phyloP scores from a whole-genome alignment of 2,329 filamentous ascomycete species.

The Sporothrix inflata region DNA sequence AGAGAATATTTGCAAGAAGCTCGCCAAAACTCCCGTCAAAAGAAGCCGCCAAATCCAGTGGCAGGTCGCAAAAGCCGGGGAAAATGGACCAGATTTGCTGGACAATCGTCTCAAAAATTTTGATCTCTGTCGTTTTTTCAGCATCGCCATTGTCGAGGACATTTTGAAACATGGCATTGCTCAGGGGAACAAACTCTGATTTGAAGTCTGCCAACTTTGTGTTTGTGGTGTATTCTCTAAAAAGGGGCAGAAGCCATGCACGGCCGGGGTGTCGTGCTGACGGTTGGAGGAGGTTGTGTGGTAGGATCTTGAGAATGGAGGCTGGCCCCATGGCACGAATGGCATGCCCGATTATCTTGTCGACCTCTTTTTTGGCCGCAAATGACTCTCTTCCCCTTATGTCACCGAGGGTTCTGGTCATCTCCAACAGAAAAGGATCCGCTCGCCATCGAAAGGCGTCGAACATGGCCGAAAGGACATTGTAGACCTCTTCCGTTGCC shows the following conservation, averaged over 20 bases:
- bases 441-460: slow-evolving; percentile 84
- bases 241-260: slow-evolving; percentile 91
- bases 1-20: slow-evolving; percentile 86
- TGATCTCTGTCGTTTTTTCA: slow-evolving; percentile 93
- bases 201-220: slow-evolving; percentile 85
- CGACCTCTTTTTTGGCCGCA: slow-evolving; percentile 90
- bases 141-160: slow-evolving; percentile 79
- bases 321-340: slow-evolving; percentile 89
- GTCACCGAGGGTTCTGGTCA: slow-evolving; percentile 81
- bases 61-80: slow-evolving; percentile 92
- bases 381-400: slow-evolving; percentile 87
- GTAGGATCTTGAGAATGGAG: slow-evolving; percentile 77
- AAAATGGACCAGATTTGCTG: slow-evolving; percentile 94
- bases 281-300: slow-evolving; percentile 81
- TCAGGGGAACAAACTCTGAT: slow-evolving; percentile 82
- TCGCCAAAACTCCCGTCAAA: slow-evolving; percentile 92
- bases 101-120: slow-evolving; percentile 96
- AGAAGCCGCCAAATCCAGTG: slow-evolving; percentile 72
- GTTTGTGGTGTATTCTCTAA: slow-evolving; percentile 88
- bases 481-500: slow-evolving; percentile 94
- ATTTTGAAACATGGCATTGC: slow-evolving; percentile 85
- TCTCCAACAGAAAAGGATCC: slow-evolving; percentile 73
- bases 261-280: slow-evolving; percentile 77
- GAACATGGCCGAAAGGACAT: slow-evolving; percentile 83
- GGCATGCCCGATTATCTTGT: slow-evolving; percentile 84